Evolutionary conservation across 2,329 filamentous ascomycete species (phyloP), one percentile per base, ranked within the genome.

Genomic region (Beauveria rudraprayagi): DNA sequence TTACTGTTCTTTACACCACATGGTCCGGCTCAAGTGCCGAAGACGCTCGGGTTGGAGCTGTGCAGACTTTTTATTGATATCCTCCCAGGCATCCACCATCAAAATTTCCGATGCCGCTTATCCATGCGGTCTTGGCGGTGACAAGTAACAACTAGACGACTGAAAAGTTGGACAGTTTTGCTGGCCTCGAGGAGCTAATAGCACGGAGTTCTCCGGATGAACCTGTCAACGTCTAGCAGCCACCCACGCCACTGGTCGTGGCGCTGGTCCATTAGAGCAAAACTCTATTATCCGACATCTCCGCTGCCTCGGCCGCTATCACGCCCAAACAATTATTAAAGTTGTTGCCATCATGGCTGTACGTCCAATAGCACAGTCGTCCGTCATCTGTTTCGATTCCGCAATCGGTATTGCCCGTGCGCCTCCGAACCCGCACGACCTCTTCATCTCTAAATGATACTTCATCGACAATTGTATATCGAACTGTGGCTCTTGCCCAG

Each of bases 161-260:
- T 3, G 16, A 50, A 28, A 52, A 43, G 11, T 22, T 51, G 26
- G 17, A 50, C 24, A 17, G 22, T 9, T 19, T 24, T 19, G 37
- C 28, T 19, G 34, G 5, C 7, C 24, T 50, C 47, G 17, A 46
- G 9, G 10, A 16, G 16, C 40, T 30, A 51, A 28, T 44, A 41
- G n/a, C 3, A 22, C 57, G 57, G 57, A 53, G 6, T 47, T 60
- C 48, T 53, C 57, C 57, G 57, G 48, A 46, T 34, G 5, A 26
- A 22, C 47, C n/a, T 34, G 14, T 28, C 26, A 28, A 28, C 26
- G 26, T 41, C 34, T 16, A 30, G 19, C 6, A 44, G 43, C 24
- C 8, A 47, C 16, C 3, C 34, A 37, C 11, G 34, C 34, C 34
- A 37, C 30, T 34, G 14, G 30, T 34, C 30, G 34, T 17, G 48